Percentiles rank a stretch among this genome's conserved stretches.
phyloP scores from a whole-genome alignment of 177 flowering plant genomes.

The Telopea speciosissima region DNA sequence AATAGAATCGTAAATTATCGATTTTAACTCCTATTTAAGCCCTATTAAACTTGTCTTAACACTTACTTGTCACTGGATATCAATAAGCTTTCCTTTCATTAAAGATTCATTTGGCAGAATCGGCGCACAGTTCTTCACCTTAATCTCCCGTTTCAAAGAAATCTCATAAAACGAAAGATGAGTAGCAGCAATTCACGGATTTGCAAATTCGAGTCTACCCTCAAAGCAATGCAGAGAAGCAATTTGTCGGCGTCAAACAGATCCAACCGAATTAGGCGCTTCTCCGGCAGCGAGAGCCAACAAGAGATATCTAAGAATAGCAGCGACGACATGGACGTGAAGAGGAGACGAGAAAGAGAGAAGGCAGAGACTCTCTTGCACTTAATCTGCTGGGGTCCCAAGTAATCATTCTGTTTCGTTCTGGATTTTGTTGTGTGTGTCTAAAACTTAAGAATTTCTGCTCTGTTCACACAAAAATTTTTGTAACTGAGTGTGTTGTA shows the following conservation, averaged over 20 bases:
- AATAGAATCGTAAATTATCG: no score
- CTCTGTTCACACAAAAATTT: no score
- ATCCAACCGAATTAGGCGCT: background rate
- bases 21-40: no score
- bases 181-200: background rate
- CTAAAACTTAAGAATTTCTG: no score
- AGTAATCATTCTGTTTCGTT: background rate
- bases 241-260: background rate
- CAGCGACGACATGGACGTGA: background rate
- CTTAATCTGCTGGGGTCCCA: constrained; percentile 24
- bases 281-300: background rate
- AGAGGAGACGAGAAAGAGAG: constrained; percentile 9
- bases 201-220: background rate
- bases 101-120: no score
- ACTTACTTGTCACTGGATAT: no score
- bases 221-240: background rate
- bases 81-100: no score
- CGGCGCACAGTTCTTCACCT: no score
- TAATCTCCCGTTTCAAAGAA: no score
- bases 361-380: constrained; percentile 16
- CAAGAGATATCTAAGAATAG: background rate
- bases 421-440: no score
- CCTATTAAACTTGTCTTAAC: no score
- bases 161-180: background rate
- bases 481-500: no score